Conservation (phyloP, 2,329 filamentous ascomycete species). For the Penicillium brevicompactum region DNA sequence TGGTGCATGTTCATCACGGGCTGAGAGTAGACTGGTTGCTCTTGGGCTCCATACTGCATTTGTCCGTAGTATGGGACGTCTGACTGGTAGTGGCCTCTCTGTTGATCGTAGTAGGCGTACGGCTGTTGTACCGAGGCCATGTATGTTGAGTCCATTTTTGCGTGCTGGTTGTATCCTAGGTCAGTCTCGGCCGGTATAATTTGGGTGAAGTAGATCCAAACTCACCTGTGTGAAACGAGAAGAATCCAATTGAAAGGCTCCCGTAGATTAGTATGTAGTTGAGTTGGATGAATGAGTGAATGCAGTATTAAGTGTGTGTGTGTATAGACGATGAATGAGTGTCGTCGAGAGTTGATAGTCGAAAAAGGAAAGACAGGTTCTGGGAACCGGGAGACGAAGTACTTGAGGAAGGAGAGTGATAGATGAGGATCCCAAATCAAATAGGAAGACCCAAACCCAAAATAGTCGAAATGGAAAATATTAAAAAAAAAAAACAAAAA, state of each 20-base stretch:
- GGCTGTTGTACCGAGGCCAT: conserved; percentile 65
- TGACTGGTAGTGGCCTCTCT: conserved; percentile 68
- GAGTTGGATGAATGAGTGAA: conserved; percentile 30
- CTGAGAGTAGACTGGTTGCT: conserved; percentile 43
- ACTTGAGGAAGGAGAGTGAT: conserved; percentile 33
- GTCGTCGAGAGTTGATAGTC: conserved; percentile 2
- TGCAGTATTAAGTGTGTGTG: conserved; percentile 31
- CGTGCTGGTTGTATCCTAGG: background rate
- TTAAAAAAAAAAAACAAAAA: conserved; percentile 27
- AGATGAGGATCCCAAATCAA: conserved; percentile 28
- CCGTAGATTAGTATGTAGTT: conserved; percentile 6
- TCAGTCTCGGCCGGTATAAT: background rate
- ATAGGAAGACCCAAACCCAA: conserved; percentile 32
- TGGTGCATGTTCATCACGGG: conserved; percentile 49
- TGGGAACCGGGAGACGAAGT: conserved; percentile 29
- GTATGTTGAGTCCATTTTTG: conserved; percentile 67
- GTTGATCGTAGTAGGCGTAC: conserved; percentile 90
- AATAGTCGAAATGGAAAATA: conserved; percentile 34
- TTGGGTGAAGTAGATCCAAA: background rate
- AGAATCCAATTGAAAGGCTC: background rate
- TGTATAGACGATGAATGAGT: conserved; percentile 20
- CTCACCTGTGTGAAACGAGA: conserved; percentile 7
- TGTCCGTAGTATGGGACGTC: conserved; percentile 51
- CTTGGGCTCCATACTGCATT: conserved; percentile 32
- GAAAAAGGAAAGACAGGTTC: conserved; percentile 41